Percentiles rank a stretch among this genome's conserved stretches.
These are phyloP conservation scores for Kuraishia hungarica DNA, from an alignment of 805 yeast genomes.

Conservation along the genomic window DNA sequence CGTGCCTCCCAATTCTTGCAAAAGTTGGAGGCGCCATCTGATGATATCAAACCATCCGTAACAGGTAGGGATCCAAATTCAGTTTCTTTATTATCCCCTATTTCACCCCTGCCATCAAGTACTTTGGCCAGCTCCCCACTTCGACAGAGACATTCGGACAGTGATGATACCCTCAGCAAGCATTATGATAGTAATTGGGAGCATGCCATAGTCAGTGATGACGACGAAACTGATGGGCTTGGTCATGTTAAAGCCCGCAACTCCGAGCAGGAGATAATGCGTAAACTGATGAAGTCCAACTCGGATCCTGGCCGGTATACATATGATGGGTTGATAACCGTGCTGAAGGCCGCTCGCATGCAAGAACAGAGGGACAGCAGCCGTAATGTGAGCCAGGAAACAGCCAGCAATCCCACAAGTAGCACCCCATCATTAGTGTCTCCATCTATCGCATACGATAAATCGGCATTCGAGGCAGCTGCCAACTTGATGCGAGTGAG, in stretches of 20 bases:
- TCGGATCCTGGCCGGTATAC: neutral
- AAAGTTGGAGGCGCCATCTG: neutral
- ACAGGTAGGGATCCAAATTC: neutral
- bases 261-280: neutral
- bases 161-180: neutral
- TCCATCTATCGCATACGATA: neutral
- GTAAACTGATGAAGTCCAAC: neutral
- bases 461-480: conserved; percentile 2
- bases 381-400: neutral
- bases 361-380: neutral
- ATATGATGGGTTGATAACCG: neutral
- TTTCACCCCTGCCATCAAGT: neutral
- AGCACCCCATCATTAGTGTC: neutral
- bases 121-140: neutral
- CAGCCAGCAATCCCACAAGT: neutral
- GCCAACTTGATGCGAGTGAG: conserved; percentile 1
- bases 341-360: conserved; percentile 1
- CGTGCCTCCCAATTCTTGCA: neutral
- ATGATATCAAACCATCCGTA: neutral
- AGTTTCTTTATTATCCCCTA: neutral
- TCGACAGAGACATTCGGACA: neutral
- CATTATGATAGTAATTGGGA: neutral
- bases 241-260: neutral
- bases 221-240: neutral
- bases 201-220: conserved; percentile 1